These are phyloP conservation scores for Nyctanthes arbortristis DNA, from an alignment of 257 asterid genomes.

Conservation along the genomic window DNA sequence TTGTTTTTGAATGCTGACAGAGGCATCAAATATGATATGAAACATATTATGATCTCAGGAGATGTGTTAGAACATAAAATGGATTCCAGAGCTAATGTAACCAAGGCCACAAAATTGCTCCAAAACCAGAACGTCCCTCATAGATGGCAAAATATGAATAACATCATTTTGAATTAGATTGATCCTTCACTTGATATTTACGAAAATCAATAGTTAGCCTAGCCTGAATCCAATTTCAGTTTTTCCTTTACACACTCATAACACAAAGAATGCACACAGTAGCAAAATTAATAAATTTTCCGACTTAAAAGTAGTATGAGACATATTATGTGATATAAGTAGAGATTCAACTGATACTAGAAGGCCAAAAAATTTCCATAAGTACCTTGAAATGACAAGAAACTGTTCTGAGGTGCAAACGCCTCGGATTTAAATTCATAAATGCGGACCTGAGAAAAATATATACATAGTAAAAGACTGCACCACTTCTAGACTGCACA, in stretches of 20 bases:
- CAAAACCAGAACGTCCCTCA: neutral
- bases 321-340: neutral
- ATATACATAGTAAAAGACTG: constrained; percentile 15
- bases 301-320: neutral
- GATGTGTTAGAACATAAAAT: neutral
- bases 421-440: constrained; percentile 67
- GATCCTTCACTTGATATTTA: neutral
- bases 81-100: neutral
- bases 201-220: neutral
- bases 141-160: neutral
- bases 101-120: neutral
- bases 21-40: neutral
- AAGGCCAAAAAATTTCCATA: constrained; percentile 4
- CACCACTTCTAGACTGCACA: neutral
- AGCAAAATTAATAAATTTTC: neutral
- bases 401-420: constrained; percentile 65
- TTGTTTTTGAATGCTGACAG: neutral
- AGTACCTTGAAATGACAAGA: constrained; percentile 77
- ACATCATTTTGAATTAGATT: neutral
- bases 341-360: neutral
- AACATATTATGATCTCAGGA: neutral
- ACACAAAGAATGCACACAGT: neutral
- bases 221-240: neutral
- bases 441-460: constrained; percentile 71
- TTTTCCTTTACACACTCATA: neutral